These are phyloP conservation scores for Spizellomyces punctatus DNA, from an alignment of 192 early-diverging fungal genomes.

Conservation along the genomic window DNA sequence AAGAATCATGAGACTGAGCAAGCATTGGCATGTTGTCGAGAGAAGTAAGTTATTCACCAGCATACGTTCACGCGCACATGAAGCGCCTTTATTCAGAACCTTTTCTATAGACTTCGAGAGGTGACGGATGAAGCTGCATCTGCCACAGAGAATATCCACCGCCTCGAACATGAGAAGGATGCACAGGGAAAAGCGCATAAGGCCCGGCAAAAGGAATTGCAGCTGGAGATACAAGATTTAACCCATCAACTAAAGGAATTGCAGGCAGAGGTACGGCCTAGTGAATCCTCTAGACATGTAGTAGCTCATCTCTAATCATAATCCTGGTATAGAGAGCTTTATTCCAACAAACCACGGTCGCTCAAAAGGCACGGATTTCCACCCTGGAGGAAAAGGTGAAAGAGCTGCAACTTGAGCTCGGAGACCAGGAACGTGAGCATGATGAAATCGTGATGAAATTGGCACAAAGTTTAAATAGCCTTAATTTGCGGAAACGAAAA, in stretches of 20 bases:
- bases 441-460: slow-evolving; percentile 10
- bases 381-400: slow-evolving; percentile 1
- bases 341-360: not conserved
- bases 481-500: slow-evolving; percentile 4
- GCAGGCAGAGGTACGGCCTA: not conserved
- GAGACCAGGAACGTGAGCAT: slow-evolving; percentile 6
- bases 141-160: too few species aligned
- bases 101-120: too few species aligned
- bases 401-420: not conserved
- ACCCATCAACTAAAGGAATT: not conserved
- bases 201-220: not conserved
- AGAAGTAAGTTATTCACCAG: too few species aligned
- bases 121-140: too few species aligned
- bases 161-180: not conserved
- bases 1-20: too few species aligned
- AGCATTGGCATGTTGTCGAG: too few species aligned
- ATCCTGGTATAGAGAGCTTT: not conserved
- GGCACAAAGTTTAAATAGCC: slow-evolving; percentile 8
- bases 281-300: not conserved
- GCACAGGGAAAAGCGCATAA: not conserved
- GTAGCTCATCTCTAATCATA: too few species aligned
- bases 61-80: too few species aligned
- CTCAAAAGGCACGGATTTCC: not conserved
- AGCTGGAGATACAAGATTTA: not conserved
- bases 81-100: too few species aligned